Percentiles rank a stretch among this genome's conserved stretches.
Conservation (phyloP, 495 filamentous ascomycete species). For the Penicillium verhagenii region DNA sequence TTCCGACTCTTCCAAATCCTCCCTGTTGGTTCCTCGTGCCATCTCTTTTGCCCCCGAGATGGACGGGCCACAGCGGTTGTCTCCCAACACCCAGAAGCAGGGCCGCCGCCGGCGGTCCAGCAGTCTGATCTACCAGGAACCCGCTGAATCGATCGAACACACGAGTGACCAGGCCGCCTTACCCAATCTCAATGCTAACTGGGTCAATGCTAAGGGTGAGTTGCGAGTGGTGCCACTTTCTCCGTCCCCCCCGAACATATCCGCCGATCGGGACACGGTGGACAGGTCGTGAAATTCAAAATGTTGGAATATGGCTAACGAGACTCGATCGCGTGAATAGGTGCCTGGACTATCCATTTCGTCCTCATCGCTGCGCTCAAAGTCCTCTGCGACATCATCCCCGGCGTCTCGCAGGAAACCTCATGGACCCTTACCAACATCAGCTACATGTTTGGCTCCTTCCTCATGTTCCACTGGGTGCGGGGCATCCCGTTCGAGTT, state of each 20-base stretch:
- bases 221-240: conserved; percentile 2
- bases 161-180: conserved; percentile 91
- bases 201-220: conserved; percentile 98
- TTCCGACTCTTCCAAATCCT: conserved; percentile 72
- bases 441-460: conserved; percentile 97
- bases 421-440: conserved; percentile 99
- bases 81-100: conserved; percentile 56
- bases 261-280: conserved; percentile 15
- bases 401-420: conserved; percentile 91
- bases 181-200: conserved; percentile 95
- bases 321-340: conserved; percentile 43
- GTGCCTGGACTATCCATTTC: conserved; percentile 95
- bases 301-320: conserved; percentile 10
- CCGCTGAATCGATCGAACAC: conserved; percentile 89
- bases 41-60: conserved; percentile 77
- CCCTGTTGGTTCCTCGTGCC: conserved; percentile 73
- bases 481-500: conserved; percentile 98
- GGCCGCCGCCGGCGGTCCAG: conserved; percentile 86
- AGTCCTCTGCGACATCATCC: conserved; percentile 93
- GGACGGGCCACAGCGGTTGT: conserved; percentile 56
- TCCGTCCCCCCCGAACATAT: neutral
- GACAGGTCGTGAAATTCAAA: conserved; percentile 1
- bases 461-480: conserved; percentile 99
- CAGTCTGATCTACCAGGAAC: conserved; percentile 95
- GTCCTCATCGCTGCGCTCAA: conserved; percentile 87